Evolutionary conservation across 2,329 filamentous ascomycete species (phyloP).

Genomic region (Colletotrichum zoysiae): DNA sequence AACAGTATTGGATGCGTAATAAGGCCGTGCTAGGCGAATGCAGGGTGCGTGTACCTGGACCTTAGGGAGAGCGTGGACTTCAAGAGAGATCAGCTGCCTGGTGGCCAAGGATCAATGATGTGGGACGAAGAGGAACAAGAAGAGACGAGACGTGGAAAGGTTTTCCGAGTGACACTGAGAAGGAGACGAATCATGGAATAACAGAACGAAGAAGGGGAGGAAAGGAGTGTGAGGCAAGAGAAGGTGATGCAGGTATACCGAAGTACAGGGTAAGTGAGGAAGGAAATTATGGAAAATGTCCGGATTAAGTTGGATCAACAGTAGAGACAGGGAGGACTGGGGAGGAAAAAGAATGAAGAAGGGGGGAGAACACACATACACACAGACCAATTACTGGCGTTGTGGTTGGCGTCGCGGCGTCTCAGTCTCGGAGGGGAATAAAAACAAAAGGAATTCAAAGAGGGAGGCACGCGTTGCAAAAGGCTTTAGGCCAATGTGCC

Average conservation of each 20-base stretch:
- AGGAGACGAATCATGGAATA: background rate
- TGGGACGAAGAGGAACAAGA: slow-evolving; percentile 3
- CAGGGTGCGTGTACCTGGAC: slow-evolving; percentile 9
- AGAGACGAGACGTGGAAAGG: background rate
- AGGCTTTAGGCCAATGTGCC: background rate
- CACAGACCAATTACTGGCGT: slow-evolving; percentile 12
- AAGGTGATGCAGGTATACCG: background rate
- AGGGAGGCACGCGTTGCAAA: background rate
- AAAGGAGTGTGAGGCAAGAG: background rate
- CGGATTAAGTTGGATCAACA: background rate
- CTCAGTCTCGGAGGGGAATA: background rate
- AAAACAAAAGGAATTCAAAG: background rate
- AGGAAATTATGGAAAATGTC: background rate
- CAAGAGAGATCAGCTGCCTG: slow-evolving; percentile 3
- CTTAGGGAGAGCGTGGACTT: slow-evolving; percentile 2
- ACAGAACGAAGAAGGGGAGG: background rate
- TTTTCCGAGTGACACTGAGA: background rate
- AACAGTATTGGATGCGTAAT: slow-evolving; percentile 11
- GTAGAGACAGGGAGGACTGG: background rate
- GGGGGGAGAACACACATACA: background rate
- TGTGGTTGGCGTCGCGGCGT: background rate
- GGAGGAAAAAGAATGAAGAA: background rate
- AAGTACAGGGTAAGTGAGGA: background rate
- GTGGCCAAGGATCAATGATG: background rate
- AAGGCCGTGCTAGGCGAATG: slow-evolving; percentile 6